Conservation (phyloP, 306 rosid species). For the Sophora flavescens region DNA sequence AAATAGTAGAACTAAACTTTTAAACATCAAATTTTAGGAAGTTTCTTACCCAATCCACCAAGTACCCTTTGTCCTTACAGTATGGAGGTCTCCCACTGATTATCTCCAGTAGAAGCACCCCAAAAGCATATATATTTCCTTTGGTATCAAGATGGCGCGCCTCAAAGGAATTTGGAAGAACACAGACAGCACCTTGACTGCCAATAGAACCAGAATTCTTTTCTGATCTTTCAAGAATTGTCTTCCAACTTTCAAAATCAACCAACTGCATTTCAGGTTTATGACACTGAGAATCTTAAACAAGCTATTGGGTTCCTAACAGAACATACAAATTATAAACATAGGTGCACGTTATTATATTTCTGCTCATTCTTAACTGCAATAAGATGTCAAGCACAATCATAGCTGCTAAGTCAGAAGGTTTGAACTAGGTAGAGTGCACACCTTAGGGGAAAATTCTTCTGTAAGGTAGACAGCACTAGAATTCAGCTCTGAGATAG, state of each 20-base stretch:
- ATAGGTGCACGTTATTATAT: background rate
- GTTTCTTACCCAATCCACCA: constrained; percentile 92
- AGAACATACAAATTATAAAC: background rate
- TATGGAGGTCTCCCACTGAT: constrained; percentile 89
- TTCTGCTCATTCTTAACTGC: constrained; percentile 31
- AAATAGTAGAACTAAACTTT: constrained; percentile 7
- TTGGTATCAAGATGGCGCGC: constrained; percentile 83
- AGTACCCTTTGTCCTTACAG: constrained; percentile 80
- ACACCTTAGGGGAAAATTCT: constrained; percentile 94
- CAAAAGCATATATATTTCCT: constrained; percentile 86
- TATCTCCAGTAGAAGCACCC: constrained; percentile 85
- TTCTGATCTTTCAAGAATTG: constrained; percentile 89
- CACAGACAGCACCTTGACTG: constrained; percentile 78
- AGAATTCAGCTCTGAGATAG: constrained; percentile 91
- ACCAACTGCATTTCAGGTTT: constrained; percentile 69
- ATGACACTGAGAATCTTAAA: constrained; percentile 34
- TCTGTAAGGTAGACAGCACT: constrained; percentile 95
- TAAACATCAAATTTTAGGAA: constrained; percentile 37
- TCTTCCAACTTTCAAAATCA: constrained; percentile 98
- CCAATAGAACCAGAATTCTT: constrained; percentile 78
- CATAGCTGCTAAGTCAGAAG: constrained; percentile 9
- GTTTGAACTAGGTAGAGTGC: constrained; percentile 30
- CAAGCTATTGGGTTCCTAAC: constrained; percentile 40
- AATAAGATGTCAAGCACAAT: constrained; percentile 17
- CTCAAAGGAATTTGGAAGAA: constrained; percentile 88